Base-by-base conservation (phyloP, 2,329 filamentous ascomycete species). In the Cytospora piceicola region DNA sequence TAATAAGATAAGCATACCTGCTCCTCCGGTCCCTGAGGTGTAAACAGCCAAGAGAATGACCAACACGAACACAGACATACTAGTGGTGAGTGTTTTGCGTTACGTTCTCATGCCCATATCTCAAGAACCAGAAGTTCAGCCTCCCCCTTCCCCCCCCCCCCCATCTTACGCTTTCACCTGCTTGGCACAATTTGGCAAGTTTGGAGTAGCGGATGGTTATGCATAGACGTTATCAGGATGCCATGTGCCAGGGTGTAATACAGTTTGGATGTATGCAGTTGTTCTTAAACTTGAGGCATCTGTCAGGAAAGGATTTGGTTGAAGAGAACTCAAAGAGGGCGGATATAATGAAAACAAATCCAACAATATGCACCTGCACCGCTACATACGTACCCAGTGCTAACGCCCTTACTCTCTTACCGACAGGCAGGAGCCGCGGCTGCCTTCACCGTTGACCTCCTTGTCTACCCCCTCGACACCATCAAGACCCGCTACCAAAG, bases 381-480 rank as follows among this genome's bases (percentile, higher is more conserved):
- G 17, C 27, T 9, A n/a, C 39, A 34, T 8, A 9, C 6, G 8
- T 52, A n/a, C 49, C 42, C 8, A 12, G 49, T 27, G 22, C 20
- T 46, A 30, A 27, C 39, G 17, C 39, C 20, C 14, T 29, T 58
- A 30, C 11, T 14, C 3, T 36, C 14, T 34, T 7, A 32, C 22
- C 27, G 36, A 51, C 66, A 95, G 91, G 92, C 93, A 56, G 93
- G 93, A 64, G 93, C 92, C 62, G 84, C 91, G 62, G 93, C 93
- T 69, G 94, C 93, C 30, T 93, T 96, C 75, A 90, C 90, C 1
- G 90, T 97, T 64, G 93, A 97, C 76, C 81, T 96, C 58, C 81
- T 96, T 20, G 86, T 97, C 42, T 96, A 95, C 73, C 94, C 93
- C 0, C 82, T 97, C 20, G 94, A 97, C 75, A 97, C 93, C 0